Conservation (phyloP, 1,284 basidiomycete species). For the Meira nashicola region DNA sequence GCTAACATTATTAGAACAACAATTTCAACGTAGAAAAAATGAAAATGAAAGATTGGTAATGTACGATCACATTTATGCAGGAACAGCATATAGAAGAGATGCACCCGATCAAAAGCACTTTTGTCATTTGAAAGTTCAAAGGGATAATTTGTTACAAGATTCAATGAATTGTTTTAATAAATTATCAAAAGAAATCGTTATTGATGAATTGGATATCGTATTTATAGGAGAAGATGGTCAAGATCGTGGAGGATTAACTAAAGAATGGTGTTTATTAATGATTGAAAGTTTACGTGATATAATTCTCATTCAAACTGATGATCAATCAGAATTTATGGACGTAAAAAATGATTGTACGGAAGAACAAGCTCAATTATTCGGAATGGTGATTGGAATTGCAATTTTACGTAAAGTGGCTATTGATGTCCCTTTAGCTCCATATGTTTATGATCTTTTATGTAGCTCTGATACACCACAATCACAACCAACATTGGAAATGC, state of each 20-base stretch:
- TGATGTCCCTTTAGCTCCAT: background rate
- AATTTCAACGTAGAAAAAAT: background rate
- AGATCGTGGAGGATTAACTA: conserved; percentile 3
- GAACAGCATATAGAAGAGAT: background rate
- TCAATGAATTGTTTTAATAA: background rate
- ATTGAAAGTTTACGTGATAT: background rate
- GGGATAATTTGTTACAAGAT: background rate
- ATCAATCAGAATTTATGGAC: background rate
- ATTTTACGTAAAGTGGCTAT: background rate
- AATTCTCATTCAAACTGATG: background rate
- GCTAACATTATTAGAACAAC: background rate
- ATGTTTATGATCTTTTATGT: background rate
- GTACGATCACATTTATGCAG: background rate
- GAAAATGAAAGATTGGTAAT: background rate
- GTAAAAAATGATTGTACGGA: background rate
- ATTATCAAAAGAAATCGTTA: background rate
- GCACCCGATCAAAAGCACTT: background rate
- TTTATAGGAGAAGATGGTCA: conserved; percentile 12
- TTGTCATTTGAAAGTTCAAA: background rate
- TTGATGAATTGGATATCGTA: background rate
- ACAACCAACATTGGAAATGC: background rate
- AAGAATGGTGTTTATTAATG: conserved; percentile 7
- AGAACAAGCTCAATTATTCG: conserved; percentile 1
- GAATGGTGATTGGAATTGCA: background rate
- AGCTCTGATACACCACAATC: background rate